A percentile compares a stretch with the other conserved stretches of the same genome.
These are phyloP conservation scores for Cutaneotrichosporon cyanovorans DNA, from an alignment of 1,284 basidiomycete species.

Conservation along the genomic window DNA sequence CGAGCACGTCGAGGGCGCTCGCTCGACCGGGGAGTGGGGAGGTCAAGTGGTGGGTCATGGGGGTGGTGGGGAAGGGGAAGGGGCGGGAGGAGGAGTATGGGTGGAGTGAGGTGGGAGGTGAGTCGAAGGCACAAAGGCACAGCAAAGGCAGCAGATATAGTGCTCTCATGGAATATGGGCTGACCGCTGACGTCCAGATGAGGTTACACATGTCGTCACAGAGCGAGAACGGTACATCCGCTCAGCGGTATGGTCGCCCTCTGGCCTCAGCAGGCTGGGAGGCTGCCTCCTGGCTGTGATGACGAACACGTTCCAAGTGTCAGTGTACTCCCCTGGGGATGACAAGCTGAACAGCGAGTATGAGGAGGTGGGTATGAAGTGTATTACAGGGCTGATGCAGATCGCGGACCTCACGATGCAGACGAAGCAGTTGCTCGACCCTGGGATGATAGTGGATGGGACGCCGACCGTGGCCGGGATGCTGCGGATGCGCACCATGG, in stretches of 20 bases:
- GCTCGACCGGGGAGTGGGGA: constrained; percentile 26
- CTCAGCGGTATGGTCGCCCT: constrained; percentile 36
- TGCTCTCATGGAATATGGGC: no score
- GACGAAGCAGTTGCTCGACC: constrained; percentile 14
- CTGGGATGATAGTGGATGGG: neutral
- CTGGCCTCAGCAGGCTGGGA: constrained; percentile 17
- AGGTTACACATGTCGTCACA: constrained; percentile 17
- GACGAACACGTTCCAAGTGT: constrained; percentile 23
- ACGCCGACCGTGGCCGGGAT: constrained; percentile 14
- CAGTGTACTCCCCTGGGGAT: constrained; percentile 27
- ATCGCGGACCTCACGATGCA: constrained; percentile 28
- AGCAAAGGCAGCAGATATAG: no score
- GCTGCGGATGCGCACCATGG: constrained; percentile 23
- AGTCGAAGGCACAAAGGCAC: neutral
- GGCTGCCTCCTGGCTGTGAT: constrained; percentile 34
- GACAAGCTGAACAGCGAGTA: constrained; percentile 29
- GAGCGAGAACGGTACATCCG: constrained; percentile 24
- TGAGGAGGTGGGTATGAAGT: constrained; percentile 23
- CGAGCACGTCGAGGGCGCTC: constrained; percentile 7
- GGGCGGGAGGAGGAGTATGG: constrained; percentile 12
- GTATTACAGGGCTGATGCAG: constrained; percentile 14
- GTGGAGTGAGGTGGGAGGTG: constrained; percentile 14
- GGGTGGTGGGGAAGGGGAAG: constrained; percentile 15
- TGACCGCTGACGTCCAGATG: constrained; percentile 20
- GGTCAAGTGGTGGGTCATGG: constrained; percentile 28